Evolutionary conservation across 2,329 filamentous ascomycete genomes (phyloP), one percentile per base, ranked within the genome.

Genomic region (Cytospora mali): DNA sequence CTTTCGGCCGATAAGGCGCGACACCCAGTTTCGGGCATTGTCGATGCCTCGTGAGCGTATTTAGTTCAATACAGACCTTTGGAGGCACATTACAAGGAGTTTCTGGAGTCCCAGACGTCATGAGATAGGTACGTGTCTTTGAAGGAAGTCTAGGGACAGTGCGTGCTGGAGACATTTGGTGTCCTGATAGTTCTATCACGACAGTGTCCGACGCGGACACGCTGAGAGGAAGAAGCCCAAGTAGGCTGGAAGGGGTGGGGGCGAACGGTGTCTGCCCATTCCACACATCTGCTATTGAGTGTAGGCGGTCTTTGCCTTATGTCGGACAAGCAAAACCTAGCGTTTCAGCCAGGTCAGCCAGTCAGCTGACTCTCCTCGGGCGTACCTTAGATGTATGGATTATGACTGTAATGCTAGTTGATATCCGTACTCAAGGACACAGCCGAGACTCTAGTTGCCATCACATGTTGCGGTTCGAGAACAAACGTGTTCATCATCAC

Each of bases 1-100:
- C 75, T 29, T 74, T 75, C 59, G 66, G 77, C 31, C 61, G 58
- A 35, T 64, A 53, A 56, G 31, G 54, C 52, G 29, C 10, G 7
- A 5, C 21, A 35, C 29, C 27, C 48, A 42, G 9, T 31, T n/a
- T 29, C 50, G 23, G 25, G 18, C 28, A 33, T 28, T 39, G 58
- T 49, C 27, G 49, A 52, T 33, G 29, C 33, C 29, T 35, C 39
- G 25, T 35, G 53, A 46, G 42, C 50, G 49, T 18, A 42, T 28
- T n/a, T 54, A 39, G 35, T 50, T 42, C 42, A 59, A 51, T n/a
- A 28, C 59, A 27, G 10, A 42, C 31, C 7, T 53, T 35, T 31
- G 51, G 42, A 48, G 48, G 39, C 51, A 27, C 29, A 33, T 55
- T 50, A 39, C 53, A 48, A 33, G 23, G 35, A 6, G 28, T 54